Evolutionary conservation across 2,329 filamentous ascomycete genomes (phyloP).

Genomic region (Trichoderma atroviride): DNA sequence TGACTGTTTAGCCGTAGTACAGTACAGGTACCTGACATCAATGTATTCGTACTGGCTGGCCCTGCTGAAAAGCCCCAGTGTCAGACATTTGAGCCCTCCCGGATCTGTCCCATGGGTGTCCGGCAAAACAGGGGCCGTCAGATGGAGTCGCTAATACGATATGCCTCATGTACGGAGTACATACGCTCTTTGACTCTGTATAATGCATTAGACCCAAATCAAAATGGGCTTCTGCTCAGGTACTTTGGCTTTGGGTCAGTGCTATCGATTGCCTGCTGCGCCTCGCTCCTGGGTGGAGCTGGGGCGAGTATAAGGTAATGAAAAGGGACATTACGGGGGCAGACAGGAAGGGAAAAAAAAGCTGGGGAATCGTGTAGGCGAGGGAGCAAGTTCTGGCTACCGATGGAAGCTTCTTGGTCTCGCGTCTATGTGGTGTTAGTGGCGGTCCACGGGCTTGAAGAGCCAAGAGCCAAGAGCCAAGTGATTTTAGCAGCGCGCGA

Average conservation of each 20-base stretch:
- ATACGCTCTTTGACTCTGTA: not conserved
- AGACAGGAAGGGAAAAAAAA: not conserved
- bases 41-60: not conserved
- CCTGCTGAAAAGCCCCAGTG: not conserved
- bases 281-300: slow-evolving; percentile 19
- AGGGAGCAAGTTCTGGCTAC: slow-evolving; percentile 5
- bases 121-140: slow-evolving; percentile 16
- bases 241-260: slow-evolving; percentile 10
- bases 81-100: slow-evolving; percentile 9
- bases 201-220: not conserved
- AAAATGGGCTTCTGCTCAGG: not conserved
- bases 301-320: slow-evolving; percentile 1
- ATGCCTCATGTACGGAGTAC: not conserved
- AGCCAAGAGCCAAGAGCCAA: not conserved
- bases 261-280: slow-evolving; percentile 20
- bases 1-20: not conserved
- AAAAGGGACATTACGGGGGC: not conserved
- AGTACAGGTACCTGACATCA: too few relatives aligned
- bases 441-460: not conserved
- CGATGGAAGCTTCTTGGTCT: not conserved
- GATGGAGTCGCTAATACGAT: not conserved
- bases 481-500: not conserved
- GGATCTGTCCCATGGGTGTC: slow-evolving; percentile 1
- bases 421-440: not conserved
- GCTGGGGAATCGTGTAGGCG: not conserved